Conservation (phyloP, 2,329 filamentous ascomycete genomes). For the Ophiostoma triangulosporum region DNA sequence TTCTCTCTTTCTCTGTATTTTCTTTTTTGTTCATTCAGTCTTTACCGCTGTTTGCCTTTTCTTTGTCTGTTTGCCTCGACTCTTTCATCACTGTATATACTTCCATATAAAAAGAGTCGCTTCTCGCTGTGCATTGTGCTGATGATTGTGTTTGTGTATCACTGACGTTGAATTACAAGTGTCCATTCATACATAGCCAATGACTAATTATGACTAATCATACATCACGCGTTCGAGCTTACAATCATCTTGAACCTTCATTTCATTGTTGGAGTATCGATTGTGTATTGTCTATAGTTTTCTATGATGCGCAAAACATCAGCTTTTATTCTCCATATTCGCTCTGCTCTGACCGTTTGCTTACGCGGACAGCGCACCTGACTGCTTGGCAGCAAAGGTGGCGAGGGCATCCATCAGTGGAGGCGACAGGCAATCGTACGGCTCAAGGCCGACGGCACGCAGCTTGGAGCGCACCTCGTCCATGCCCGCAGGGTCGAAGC, state of each 20-base stretch:
- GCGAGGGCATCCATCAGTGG: slow-evolving; percentile 49
- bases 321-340: not conserved
- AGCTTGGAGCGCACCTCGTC: slow-evolving; percentile 40
- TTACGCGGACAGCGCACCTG: slow-evolving; percentile 18
- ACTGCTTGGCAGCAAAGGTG: slow-evolving; percentile 39
- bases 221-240: not conserved
- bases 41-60: not conserved
- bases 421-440: slow-evolving; percentile 50
- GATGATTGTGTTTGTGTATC: too few species aligned
- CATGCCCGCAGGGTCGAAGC: slow-evolving; percentile 42
- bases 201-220: too few species aligned
- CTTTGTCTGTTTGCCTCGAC: not conserved
- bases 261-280: too few species aligned
- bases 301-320: slow-evolving; percentile 1
- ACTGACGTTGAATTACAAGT: too few species aligned
- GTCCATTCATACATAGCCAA: too few species aligned
- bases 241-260: not conserved
- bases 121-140: too few species aligned
- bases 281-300: not conserved
- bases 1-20: not conserved
- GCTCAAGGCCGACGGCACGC: slow-evolving; percentile 39
- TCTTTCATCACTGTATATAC: not conserved
- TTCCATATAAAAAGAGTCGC: too few species aligned
- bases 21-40: not conserved
- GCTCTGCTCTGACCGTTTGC: too few species aligned